Conservation (phyloP, 2,329 filamentous ascomycete species). For the Venturiaceae sp. region DNA sequence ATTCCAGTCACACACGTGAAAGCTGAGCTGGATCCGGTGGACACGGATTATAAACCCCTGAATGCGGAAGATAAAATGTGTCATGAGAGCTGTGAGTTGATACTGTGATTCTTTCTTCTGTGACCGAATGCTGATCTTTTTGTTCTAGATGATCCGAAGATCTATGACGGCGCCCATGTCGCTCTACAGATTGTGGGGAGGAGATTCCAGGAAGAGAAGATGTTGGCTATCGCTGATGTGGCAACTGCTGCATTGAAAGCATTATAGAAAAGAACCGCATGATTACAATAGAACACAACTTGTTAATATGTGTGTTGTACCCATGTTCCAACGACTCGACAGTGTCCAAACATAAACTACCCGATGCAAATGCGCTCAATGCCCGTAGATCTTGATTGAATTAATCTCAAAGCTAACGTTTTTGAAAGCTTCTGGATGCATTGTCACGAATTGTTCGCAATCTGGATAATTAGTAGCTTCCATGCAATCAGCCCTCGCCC, state of each 20-base stretch:
- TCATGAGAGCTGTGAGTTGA: constrained; percentile 10
- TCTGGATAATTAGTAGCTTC: not conserved
- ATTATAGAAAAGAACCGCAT: not conserved
- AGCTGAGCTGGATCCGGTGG: constrained; percentile 36
- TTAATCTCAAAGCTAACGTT: not conserved
- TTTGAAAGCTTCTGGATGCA: not conserved
- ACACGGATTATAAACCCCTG: constrained; percentile 13
- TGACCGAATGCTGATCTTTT: not conserved
- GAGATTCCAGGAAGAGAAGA: constrained; percentile 28
- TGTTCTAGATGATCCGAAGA: constrained; percentile 25
- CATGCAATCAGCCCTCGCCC: not conserved
- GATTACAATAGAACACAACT: too few relatives aligned
- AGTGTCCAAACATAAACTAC: too few relatives aligned
- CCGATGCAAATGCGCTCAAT: not conserved
- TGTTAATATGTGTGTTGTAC: too few relatives aligned
- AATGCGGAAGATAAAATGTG: constrained; percentile 8
- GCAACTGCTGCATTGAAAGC: not conserved
- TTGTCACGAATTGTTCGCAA: not conserved
- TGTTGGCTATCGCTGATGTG: constrained; percentile 23
- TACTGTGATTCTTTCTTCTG: not conserved
- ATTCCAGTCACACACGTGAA: constrained; percentile 48
- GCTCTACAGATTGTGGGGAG: constrained; percentile 27
- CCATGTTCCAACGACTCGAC: too few relatives aligned
- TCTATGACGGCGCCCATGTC: constrained; percentile 28
- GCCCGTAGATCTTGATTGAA: not conserved